Conservation (phyloP, 768 basidiomycete species). For the Sistotremastrum suecicum region DNA sequence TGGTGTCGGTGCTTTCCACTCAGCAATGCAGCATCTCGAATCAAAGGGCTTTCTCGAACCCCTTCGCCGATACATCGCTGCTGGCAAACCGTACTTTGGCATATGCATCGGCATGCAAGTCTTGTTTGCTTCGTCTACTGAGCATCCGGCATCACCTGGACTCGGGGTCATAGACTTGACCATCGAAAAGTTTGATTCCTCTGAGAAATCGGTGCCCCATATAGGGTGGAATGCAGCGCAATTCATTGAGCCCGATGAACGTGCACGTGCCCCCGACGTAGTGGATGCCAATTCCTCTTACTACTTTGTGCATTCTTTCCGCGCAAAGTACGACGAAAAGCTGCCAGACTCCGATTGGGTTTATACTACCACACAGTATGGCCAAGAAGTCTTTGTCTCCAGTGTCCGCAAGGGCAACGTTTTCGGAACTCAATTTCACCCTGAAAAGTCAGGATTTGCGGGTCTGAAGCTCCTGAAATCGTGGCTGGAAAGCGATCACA, state of each 20-base stretch:
- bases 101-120: constrained; percentile 99
- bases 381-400: constrained; percentile 83
- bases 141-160: constrained; percentile 55
- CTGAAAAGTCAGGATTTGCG: constrained; percentile 88
- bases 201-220: constrained; percentile 84
- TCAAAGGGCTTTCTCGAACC: constrained; percentile 67
- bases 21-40: constrained; percentile 66
- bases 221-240: constrained; percentile 93
- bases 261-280: constrained; percentile 26
- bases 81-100: constrained; percentile 88
- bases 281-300: constrained; percentile 52
- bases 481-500: constrained; percentile 42
- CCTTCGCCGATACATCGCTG: constrained; percentile 65
- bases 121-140: constrained; percentile 76
- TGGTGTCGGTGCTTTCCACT: constrained; percentile 88
- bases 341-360: constrained; percentile 56
- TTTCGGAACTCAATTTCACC: constrained; percentile 93
- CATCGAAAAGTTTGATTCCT: constrained; percentile 59
- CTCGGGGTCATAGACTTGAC: constrained; percentile 71
- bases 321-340: constrained; percentile 53
- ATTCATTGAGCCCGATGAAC: constrained; percentile 29
- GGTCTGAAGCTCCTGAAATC: constrained; percentile 67
- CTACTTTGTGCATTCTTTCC: constrained; percentile 96
- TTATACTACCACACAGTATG: constrained; percentile 84
- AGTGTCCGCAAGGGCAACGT: constrained; percentile 71